Evolutionary conservation across 192 early-diverging fungal species (phyloP), one percentile per base, ranked within the genome.

Genomic region (Borealophlyctis nickersoniae): DNA sequence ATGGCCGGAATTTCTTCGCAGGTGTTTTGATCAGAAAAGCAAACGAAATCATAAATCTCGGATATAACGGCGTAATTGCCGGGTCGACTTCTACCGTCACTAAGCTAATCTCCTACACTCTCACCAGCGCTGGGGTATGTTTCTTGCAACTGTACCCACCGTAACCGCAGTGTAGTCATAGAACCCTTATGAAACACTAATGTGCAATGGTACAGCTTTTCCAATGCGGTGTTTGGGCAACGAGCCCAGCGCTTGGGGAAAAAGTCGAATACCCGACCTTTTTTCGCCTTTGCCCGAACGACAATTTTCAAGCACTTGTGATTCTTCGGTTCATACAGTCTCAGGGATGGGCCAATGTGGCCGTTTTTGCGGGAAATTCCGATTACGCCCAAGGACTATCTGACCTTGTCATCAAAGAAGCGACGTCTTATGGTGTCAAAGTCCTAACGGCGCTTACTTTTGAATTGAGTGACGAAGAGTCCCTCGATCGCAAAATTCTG

Each of bases 201-300:
- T n/a, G n/a, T n/a, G n/a, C n/a, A n/a, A n/a, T n/a, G n/a, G n/a
- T n/a, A n/a, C n/a, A n/a, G n/a, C n/a, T 66, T n/a, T 63, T 63
- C 35, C 56, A 62, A 51, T 77, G 76, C 65, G 39, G 45, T 31
- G 76, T 66, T 27, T 48, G 56, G n/a, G 55, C 73, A 16, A 77
- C 69, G 23, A 70, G 61, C 28, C 57, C 63, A 13, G 56, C 22
- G 24, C 62, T 78, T 1, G 45, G 56, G 24, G 24, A 58, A 51
- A 74, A 75, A 49, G n/a, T 13, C 5, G 24, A 48, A 28, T 78
- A 58, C 54, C 66, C 73, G 22, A 71, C 73, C 62, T 78, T 78
- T 49, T 78, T 75, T 50, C 69, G 76, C n/a, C 57, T 66, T 0
- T 49, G 69, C 14, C 59, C 73, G 0, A 34, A 35, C 48, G 76